These are phyloP conservation scores for Cnidoscolus chayamansa DNA, from an alignment of 441 rosid genomes.

Conservation along the genomic window DNA sequence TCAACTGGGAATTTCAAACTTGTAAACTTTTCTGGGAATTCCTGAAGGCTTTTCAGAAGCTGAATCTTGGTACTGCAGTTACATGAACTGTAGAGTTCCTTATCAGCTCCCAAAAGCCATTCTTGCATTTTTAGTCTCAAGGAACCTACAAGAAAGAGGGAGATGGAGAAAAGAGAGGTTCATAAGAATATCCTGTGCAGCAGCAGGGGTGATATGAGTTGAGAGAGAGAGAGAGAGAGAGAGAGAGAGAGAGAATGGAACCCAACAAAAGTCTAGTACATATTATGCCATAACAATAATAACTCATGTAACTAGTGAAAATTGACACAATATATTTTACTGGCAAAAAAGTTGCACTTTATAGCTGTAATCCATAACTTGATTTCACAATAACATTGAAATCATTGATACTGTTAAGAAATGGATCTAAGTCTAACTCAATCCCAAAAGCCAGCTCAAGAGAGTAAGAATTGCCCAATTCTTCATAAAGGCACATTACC, in stretches of 20 bases:
- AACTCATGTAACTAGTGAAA: neutral
- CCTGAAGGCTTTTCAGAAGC: conserved; percentile 54
- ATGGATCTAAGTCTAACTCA: too few species aligned
- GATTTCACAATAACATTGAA: neutral
- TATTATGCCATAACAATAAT: neutral
- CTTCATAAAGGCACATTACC: too few species aligned
- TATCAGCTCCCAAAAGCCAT: conserved; percentile 60
- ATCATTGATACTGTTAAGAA: neutral
- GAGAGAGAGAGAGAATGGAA: neutral
- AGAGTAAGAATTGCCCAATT: too few species aligned
- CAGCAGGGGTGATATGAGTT: neutral
- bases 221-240: neutral
- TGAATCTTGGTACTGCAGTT: conserved; percentile 29
- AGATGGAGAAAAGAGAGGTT: conserved; percentile 7
- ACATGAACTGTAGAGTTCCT: conserved; percentile 25
- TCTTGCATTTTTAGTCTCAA: conserved; percentile 49
- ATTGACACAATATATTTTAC: neutral
- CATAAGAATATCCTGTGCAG: neutral
- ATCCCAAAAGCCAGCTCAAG: too few species aligned
- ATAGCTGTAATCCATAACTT: neutral
- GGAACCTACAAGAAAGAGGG: conserved; percentile 41
- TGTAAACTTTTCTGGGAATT: conserved; percentile 54
- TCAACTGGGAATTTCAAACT: conserved; percentile 33
- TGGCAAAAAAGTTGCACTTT: neutral
- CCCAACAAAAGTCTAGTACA: neutral